Base-by-base conservation (phyloP, 1,284 basidiomycete genomes). In the Marasmius oreades region DNA sequence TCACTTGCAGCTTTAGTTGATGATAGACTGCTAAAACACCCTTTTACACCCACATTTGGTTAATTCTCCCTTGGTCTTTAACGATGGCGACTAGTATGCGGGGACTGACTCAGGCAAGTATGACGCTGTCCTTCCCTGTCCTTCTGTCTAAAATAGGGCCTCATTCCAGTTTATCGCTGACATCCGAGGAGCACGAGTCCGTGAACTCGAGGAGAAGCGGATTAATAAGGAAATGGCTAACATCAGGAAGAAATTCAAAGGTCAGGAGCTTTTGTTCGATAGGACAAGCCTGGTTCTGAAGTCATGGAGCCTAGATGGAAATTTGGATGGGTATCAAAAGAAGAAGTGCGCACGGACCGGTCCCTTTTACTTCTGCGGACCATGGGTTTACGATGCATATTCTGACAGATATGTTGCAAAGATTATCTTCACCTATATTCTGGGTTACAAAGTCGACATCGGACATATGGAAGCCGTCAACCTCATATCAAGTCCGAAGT, bases 181-280 rank as follows among this genome's bases (percentile, higher is more conserved):
- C 73, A 90, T 99, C 66, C 88, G 97, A 63, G 93, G 95, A 61
- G 93, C 92, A 36, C 77, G 92, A 61, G 91, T 94, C 26, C 82
- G 92, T 56, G 93, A 95, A 67, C 72, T 94, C 55, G 95, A 96
- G 69, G 96, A 98, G 80, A 98, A 98, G 75, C 77, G 96, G 56
- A 97, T 99, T 66, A 99, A 99, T 76, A 95, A 97, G 72, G 97
- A 99, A 76, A 98, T 99, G 96, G 96, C 97, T 0, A 98, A 99
- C 68, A 99, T 99, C 64, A 82, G 97, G 55, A 95, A 96, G 78
- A 95, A 98, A 75, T 98, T 99, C 81, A 98, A 98, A 82, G 91
- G 93, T 57, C 55, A 57, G 69, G 64, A 28, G 52, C 45, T 28
- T 36, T 37, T 12, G 37, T 57, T n/a, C 8, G 7, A 20, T 23